Conservation (phyloP, 768 basidiomycete genomes). For the Termitomyces sp. region DNA sequence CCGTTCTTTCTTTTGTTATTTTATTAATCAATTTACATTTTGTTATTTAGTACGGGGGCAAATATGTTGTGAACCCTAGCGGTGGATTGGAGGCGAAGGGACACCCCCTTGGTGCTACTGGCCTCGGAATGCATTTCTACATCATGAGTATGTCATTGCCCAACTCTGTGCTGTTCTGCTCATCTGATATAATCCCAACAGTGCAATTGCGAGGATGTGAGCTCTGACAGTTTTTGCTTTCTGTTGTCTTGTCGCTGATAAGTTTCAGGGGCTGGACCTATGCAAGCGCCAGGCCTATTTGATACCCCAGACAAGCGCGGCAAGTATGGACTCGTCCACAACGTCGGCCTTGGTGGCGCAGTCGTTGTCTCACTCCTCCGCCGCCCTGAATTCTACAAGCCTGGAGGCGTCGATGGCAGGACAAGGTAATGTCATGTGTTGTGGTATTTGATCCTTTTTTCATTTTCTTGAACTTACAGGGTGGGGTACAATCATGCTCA, state of each 20-base stretch:
- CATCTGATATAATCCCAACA: constrained; percentile 18
- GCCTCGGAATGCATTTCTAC: constrained; percentile 84
- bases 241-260: not conserved
- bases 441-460: not conserved
- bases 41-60: constrained; percentile 63
- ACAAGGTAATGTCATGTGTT: constrained; percentile 37
- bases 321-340: constrained; percentile 79
- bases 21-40: not conserved
- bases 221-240: constrained; percentile 8
- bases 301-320: constrained; percentile 56
- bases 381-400: constrained; percentile 69
- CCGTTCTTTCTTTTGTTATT: too few species aligned
- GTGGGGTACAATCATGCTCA: constrained; percentile 79
- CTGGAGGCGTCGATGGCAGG: constrained; percentile 63
- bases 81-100: constrained; percentile 89
- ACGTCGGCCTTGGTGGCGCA: constrained; percentile 78
- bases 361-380: constrained; percentile 72
- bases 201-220: constrained; percentile 74
- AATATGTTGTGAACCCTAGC: constrained; percentile 80
- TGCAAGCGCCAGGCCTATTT: constrained; percentile 75
- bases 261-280: constrained; percentile 68
- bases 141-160: constrained; percentile 53
- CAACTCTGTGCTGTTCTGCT: not conserved
- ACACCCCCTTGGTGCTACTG: constrained; percentile 79
- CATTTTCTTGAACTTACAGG: constrained; percentile 24